phyloP scores from a whole-genome alignment of 805 yeast species.

The Myxozyma udenii region DNA sequence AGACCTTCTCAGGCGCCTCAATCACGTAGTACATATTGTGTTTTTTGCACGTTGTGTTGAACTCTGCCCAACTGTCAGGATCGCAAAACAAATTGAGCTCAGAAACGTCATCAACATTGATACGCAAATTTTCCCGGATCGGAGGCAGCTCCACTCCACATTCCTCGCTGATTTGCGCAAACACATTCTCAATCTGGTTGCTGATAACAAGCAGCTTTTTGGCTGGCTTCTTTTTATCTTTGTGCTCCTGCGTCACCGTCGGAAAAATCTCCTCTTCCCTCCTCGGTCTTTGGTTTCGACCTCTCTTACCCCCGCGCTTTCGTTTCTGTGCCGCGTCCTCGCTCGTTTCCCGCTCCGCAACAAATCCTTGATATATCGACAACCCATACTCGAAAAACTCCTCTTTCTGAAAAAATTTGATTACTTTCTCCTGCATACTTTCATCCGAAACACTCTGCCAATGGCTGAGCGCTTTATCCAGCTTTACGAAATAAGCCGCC shows the following conservation, averaged over 20 bases:
- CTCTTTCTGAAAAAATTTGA: neutral
- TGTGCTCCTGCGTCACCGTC: no score
- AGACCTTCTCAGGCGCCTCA: neutral
- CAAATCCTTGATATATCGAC: neutral
- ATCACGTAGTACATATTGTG: neutral
- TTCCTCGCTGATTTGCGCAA: neutral
- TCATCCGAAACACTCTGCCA: neutral
- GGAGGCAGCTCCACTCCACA: neutral
- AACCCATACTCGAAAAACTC: neutral
- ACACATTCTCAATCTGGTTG: conserved; percentile 3
- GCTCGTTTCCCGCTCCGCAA: neutral
- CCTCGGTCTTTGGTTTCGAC: neutral
- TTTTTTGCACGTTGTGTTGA: neutral
- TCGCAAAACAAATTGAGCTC: neutral
- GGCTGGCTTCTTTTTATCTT: no score
- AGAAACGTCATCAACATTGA: neutral
- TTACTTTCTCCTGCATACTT: neutral
- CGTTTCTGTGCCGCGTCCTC: no score
- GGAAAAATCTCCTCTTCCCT: neutral
- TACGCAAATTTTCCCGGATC: neutral
- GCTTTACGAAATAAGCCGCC: neutral
- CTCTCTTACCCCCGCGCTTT: neutral
- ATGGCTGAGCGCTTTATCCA: neutral
- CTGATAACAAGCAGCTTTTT: neutral
- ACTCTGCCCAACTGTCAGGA: neutral